Evolutionary conservation across 1,284 basidiomycete species (phyloP).

Genomic region (Moesziomyces antarcticus): DNA sequence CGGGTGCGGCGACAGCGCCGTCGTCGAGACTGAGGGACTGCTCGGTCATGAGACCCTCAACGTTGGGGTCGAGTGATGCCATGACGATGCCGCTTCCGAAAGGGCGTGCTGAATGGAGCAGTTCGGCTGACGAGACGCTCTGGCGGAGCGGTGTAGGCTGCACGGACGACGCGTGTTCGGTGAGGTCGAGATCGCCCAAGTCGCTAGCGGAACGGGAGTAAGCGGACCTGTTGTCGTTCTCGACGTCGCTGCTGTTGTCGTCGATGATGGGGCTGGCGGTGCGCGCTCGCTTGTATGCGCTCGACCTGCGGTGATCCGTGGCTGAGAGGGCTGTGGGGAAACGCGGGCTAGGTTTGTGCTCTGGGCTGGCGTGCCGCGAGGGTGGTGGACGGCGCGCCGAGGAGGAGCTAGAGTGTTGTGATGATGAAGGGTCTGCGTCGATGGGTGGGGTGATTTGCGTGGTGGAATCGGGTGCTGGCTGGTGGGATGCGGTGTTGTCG

Average conservation of each 20-base stretch:
- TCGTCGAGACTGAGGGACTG: slow-evolving; percentile 43
- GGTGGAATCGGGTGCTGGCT: slow-evolving; percentile 1
- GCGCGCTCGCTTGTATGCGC: slow-evolving; percentile 40
- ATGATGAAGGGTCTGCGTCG: neutral
- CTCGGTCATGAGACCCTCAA: slow-evolving; percentile 47
- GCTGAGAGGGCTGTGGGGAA: slow-evolving; percentile 13
- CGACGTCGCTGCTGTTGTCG: slow-evolving; percentile 50
- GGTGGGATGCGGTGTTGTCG: slow-evolving; percentile 11
- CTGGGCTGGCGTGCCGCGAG: slow-evolving; percentile 28
- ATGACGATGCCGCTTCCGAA: slow-evolving; percentile 4
- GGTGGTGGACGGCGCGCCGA: slow-evolving; percentile 23
- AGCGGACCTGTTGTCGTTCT: slow-evolving; percentile 24
- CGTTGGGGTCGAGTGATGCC: slow-evolving; percentile 34
- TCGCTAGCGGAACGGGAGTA: slow-evolving; percentile 41
- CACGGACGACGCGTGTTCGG: slow-evolving; percentile 1
- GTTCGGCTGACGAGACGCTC: slow-evolving; percentile 32
- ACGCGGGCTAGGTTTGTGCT: slow-evolving; percentile 15
- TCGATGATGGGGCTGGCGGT: slow-evolving; percentile 50
- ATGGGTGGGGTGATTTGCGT: neutral
- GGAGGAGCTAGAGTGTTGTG: neutral
- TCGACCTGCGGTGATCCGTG: slow-evolving; percentile 7
- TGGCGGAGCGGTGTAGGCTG: slow-evolving; percentile 43
- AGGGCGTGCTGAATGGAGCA: slow-evolving; percentile 1
- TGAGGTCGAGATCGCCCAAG: slow-evolving; percentile 24
- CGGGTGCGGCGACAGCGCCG: slow-evolving; percentile 6